phyloP scores from a whole-genome alignment of 495 filamentous ascomycete species.

The Neurospora discreta region DNA sequence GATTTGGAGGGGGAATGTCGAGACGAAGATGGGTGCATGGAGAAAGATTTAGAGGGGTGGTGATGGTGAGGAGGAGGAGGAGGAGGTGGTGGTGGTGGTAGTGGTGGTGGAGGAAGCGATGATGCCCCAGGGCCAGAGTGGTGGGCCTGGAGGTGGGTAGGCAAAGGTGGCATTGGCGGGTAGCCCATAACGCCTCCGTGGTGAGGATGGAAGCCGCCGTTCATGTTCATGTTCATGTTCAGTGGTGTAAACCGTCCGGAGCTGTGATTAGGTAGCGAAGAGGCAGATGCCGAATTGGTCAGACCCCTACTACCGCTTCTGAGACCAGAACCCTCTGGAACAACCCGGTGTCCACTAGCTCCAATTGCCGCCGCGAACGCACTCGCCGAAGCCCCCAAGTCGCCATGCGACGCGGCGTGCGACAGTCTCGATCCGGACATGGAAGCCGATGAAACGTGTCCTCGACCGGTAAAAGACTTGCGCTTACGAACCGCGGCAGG shows the following conservation, averaged over 20 bases:
- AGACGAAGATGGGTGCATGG: background rate
- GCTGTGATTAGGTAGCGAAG: background rate
- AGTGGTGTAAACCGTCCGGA: background rate
- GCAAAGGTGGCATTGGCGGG: background rate
- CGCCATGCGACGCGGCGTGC: background rate
- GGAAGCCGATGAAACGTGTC: background rate
- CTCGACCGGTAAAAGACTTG: conserved; percentile 15
- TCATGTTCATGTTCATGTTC: background rate
- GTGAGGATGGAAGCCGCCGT: background rate
- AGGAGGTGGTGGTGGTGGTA: background rate
- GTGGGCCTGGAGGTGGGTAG: background rate
- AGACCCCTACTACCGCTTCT: background rate
- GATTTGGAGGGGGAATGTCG: background rate
- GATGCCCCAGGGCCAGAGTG: background rate
- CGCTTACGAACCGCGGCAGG: conserved; percentile 16
- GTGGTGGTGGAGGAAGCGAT: too few species aligned
- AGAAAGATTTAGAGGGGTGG: background rate
- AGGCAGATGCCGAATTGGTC: background rate
- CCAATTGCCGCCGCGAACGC: background rate
- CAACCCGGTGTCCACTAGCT: background rate
- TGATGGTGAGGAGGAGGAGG: background rate
- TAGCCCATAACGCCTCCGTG: background rate
- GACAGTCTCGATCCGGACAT: background rate
- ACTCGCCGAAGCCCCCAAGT: background rate
- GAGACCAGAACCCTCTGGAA: background rate